Conservation (phyloP, 768 basidiomycete species). For the Leucocoprinus leucothites region DNA sequence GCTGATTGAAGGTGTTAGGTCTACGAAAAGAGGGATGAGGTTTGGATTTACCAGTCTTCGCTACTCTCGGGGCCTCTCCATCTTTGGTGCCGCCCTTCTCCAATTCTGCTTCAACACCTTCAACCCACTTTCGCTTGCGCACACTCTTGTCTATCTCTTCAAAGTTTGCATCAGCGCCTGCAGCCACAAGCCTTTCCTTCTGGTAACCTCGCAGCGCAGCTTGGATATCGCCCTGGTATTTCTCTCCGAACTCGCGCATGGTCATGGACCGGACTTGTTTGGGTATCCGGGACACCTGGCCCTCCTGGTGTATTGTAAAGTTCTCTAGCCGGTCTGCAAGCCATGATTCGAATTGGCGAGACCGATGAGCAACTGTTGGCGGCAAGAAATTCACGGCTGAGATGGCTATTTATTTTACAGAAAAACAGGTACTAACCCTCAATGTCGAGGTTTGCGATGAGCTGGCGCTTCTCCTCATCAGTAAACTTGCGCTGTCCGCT, state of each 20-base stretch:
- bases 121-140: constrained; percentile 77
- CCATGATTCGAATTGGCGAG: constrained; percentile 72
- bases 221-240: constrained; percentile 75
- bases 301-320: constrained; percentile 74
- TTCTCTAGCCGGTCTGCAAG: constrained; percentile 70
- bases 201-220: constrained; percentile 66
- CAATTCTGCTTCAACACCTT: constrained; percentile 51
- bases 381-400: not conserved
- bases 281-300: constrained; percentile 69
- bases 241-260: constrained; percentile 75
- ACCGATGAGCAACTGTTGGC: constrained; percentile 64
- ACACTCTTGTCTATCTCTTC: constrained; percentile 64
- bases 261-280: constrained; percentile 69
- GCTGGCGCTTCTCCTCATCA: constrained; percentile 70
- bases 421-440: constrained; percentile 49
- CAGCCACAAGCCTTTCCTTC: constrained; percentile 54
- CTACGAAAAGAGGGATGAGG: not conserved
- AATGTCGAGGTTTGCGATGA: constrained; percentile 74
- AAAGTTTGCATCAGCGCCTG: constrained; percentile 44
- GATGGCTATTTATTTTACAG: constrained; percentile 6
- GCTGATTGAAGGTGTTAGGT: constrained; percentile 17
- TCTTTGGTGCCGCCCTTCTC: constrained; percentile 30
- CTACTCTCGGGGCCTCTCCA: constrained; percentile 39
- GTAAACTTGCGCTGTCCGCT: constrained; percentile 37
- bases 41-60: constrained; percentile 55